These are phyloP conservation scores for barrel medic (Medicago truncatula) DNA, from an alignment of 306 rosid species.

Conservation along the genomic window DNA sequence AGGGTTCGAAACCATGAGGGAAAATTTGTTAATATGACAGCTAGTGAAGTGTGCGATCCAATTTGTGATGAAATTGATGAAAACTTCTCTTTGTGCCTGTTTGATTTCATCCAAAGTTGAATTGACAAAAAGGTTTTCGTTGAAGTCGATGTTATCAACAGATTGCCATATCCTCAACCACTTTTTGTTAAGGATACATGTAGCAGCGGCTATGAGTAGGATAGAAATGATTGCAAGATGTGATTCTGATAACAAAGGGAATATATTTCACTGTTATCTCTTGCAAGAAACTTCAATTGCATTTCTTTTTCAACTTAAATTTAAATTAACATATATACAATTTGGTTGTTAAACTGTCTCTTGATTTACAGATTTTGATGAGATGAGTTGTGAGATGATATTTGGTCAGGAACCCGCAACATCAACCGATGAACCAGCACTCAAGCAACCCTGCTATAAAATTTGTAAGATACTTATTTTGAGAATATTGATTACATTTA, in stretches of 20 bases:
- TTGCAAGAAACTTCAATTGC: neutral
- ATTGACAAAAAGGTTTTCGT: neutral
- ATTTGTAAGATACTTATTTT: slow-evolving; percentile 55
- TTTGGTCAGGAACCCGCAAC: slow-evolving; percentile 85
- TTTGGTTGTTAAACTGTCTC: neutral
- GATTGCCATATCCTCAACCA: no score
- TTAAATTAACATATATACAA: neutral
- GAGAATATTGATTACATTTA: slow-evolving; percentile 10
- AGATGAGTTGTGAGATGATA: slow-evolving; percentile 93
- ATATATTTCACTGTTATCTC: no score
- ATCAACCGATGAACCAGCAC: slow-evolving; percentile 70
- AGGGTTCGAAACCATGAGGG: slow-evolving; percentile 25
- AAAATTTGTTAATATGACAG: neutral
- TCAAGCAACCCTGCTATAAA: slow-evolving; percentile 85
- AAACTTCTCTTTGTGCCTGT: neutral
- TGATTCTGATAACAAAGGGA: no score
- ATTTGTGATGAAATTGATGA: neutral
- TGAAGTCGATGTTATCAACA: no score
- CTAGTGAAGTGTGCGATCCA: neutral
- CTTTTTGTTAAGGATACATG: no score
- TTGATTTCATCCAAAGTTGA: neutral
- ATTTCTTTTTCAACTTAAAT: neutral
- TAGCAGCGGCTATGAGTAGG: no score
- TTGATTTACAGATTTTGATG: slow-evolving; percentile 82
- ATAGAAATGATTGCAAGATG: no score